A percentile compares a stretch with the other conserved stretches of the same genome.
phyloP scores from a whole-genome alignment of 2,329 filamentous ascomycete genomes.

The Neonectria sp. region DNA sequence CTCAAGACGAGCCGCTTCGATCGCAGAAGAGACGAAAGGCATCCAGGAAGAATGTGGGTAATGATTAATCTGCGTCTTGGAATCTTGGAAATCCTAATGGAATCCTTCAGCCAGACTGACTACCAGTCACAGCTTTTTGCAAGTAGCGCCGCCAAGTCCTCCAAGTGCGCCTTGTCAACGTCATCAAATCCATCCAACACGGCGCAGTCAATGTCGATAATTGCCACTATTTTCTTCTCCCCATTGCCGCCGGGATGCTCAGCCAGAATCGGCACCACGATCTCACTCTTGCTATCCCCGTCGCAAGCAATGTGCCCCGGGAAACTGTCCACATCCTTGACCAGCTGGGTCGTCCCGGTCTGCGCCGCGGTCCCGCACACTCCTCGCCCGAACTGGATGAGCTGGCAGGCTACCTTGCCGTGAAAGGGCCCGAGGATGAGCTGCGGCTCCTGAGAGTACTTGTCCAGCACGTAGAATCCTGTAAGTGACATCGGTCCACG shows the following conservation, averaged over 20 bases:
- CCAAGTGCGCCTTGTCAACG: slow-evolving; percentile 76
- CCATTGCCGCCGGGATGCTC: slow-evolving; percentile 42
- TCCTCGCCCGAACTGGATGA: slow-evolving; percentile 79
- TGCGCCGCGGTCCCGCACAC: slow-evolving; percentile 82
- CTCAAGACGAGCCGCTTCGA: background rate
- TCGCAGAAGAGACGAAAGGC: background rate
- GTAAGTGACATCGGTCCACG: slow-evolving; percentile 25
- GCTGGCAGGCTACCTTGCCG: slow-evolving; percentile 85
- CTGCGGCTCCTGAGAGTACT: slow-evolving; percentile 59
- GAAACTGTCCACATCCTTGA: slow-evolving; percentile 80
- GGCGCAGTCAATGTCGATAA: slow-evolving; percentile 86
- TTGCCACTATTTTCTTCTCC: slow-evolving; percentile 71
- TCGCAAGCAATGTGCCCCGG: slow-evolving; percentile 89
- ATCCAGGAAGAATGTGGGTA: slow-evolving; percentile 2
- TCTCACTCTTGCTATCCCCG: slow-evolving; percentile 81
- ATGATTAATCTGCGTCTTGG: slow-evolving; percentile 8
- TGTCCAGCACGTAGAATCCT: slow-evolving; percentile 83
- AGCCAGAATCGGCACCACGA: slow-evolving; percentile 81
- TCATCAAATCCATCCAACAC: slow-evolving; percentile 77
- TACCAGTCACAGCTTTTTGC: slow-evolving; percentile 77
- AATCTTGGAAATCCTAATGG: slow-evolving; percentile 2
- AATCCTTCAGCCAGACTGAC: slow-evolving; percentile 10
- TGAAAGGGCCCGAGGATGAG: slow-evolving; percentile 87
- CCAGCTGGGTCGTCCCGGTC: slow-evolving; percentile 73
- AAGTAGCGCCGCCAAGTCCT: slow-evolving; percentile 75